Percentiles rank a stretch among this genome's conserved stretches.
Evolutionary conservation across 352 stramenopile species (phyloP).

Genomic region (Phytophthora fragariaefolia): DNA sequence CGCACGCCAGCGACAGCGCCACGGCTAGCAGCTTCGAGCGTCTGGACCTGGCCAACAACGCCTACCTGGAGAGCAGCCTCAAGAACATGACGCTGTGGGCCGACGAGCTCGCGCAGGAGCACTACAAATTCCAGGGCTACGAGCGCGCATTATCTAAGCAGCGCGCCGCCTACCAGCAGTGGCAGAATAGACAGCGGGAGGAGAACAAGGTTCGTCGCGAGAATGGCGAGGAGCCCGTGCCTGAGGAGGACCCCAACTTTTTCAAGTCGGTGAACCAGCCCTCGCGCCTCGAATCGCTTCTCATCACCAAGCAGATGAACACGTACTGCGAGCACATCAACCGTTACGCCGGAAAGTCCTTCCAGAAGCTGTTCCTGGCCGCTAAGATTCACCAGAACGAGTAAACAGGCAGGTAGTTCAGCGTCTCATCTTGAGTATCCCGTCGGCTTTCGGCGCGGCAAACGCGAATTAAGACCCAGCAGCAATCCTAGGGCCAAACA

Average conservation of each 20-base stretch:
- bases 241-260: constrained; percentile 86
- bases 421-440: constrained; percentile 26
- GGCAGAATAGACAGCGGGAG: constrained; percentile 86
- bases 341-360: constrained; percentile 89
- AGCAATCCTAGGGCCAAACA: constrained; percentile 19
- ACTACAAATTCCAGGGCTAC: constrained; percentile 94
- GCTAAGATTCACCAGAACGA: constrained; percentile 88
- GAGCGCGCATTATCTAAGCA: constrained; percentile 89
- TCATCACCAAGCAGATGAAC: constrained; percentile 94
- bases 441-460: constrained; percentile 15
- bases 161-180: constrained; percentile 83
- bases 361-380: constrained; percentile 92
- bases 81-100: constrained; percentile 98
- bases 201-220: constrained; percentile 89
- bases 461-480: constrained; percentile 13
- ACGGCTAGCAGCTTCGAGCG: constrained; percentile 92
- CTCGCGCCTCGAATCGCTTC: constrained; percentile 86
- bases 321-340: constrained; percentile 94
- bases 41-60: constrained; percentile 96
- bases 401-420: constrained; percentile 38
- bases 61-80: constrained; percentile 98
- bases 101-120: constrained; percentile 96
- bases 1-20: constrained; percentile 59
- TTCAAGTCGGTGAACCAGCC: constrained; percentile 90
- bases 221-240: constrained; percentile 75